Evolutionary conservation across 345 rosid species (phyloP).

Genomic region (Citrus australasica): DNA sequence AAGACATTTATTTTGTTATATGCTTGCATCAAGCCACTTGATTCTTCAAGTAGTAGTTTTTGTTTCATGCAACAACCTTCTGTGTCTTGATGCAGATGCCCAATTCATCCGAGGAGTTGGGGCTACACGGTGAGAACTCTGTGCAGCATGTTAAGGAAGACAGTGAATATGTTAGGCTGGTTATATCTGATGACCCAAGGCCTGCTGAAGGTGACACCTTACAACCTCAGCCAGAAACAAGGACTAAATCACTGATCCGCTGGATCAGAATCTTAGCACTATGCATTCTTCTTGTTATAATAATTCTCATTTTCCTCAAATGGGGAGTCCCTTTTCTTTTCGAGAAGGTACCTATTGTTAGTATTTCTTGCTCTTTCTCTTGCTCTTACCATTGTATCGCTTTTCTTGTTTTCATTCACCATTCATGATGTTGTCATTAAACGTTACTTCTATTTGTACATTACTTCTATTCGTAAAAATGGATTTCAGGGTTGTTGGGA

Average conservation of each 20-base stretch:
- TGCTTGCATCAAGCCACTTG: not conserved
- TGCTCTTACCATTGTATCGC: not conserved
- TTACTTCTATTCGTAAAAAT: not conserved
- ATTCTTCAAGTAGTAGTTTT: not conserved
- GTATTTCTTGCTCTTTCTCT: not conserved
- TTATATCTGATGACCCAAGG: constrained; percentile 42
- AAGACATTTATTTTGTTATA: not conserved
- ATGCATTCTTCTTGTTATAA: constrained; percentile 22
- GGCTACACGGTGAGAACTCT: constrained; percentile 22
- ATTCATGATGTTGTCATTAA: not conserved
- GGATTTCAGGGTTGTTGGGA: not conserved
- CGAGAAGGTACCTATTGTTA: constrained; percentile 43
- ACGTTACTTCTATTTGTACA: not conserved
- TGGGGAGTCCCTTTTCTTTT: constrained; percentile 90
- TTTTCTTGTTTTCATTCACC: not conserved
- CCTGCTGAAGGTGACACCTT: constrained; percentile 28
- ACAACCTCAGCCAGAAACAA: constrained; percentile 27
- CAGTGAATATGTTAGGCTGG: constrained; percentile 71
- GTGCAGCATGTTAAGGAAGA: constrained; percentile 43
- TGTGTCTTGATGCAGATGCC: constrained; percentile 29
- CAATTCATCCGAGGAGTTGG: constrained; percentile 28
- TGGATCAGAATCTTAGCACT: constrained; percentile 58
- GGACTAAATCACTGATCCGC: constrained; percentile 35
- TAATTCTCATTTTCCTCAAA: constrained; percentile 47
- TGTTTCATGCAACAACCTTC: not conserved